These are phyloP conservation scores for Candida insectalens DNA, from an alignment of 805 yeast genomes.

Conservation along the genomic window DNA sequence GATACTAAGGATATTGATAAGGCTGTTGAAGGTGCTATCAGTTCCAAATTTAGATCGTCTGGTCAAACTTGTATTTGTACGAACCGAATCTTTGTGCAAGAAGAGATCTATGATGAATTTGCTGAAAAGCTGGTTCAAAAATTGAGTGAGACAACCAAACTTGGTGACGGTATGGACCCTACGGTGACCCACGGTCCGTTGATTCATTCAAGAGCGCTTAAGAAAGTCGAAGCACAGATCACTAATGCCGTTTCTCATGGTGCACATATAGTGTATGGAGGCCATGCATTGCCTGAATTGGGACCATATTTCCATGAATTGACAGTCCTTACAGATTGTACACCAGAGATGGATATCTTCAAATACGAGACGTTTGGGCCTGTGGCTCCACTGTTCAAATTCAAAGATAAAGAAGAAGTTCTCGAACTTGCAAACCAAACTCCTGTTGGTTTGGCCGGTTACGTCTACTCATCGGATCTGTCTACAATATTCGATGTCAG, in stretches of 20 bases:
- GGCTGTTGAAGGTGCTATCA: slow-evolving; percentile 53
- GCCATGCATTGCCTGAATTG: slow-evolving; percentile 41
- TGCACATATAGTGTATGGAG: slow-evolving; percentile 53
- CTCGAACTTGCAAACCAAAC: slow-evolving; percentile 47
- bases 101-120: slow-evolving; percentile 50
- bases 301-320: slow-evolving; percentile 60
- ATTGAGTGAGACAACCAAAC: slow-evolving; percentile 30
- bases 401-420: slow-evolving; percentile 39
- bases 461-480: slow-evolving; percentile 49
- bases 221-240: slow-evolving; percentile 49
- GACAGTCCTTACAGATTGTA: slow-evolving; percentile 51
- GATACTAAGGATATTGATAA: slow-evolving; percentile 52
- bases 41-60: slow-evolving; percentile 59
- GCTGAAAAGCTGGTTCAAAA: slow-evolving; percentile 33
- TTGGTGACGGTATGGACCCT: slow-evolving; percentile 56
- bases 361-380: slow-evolving; percentile 75
- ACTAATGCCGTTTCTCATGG: slow-evolving; percentile 56
- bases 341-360: slow-evolving; percentile 44
- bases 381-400: slow-evolving; percentile 55
- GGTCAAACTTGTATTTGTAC: slow-evolving; percentile 82
- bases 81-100: slow-evolving; percentile 58
- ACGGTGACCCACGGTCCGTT: slow-evolving; percentile 66
- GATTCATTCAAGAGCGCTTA: slow-evolving; percentile 47
- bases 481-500: slow-evolving; percentile 43
- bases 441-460: slow-evolving; percentile 67